These are phyloP conservation scores for Epichloe aotearoae DNA, from an alignment of 2,329 filamentous ascomycete genomes.

Conservation along the genomic window DNA sequence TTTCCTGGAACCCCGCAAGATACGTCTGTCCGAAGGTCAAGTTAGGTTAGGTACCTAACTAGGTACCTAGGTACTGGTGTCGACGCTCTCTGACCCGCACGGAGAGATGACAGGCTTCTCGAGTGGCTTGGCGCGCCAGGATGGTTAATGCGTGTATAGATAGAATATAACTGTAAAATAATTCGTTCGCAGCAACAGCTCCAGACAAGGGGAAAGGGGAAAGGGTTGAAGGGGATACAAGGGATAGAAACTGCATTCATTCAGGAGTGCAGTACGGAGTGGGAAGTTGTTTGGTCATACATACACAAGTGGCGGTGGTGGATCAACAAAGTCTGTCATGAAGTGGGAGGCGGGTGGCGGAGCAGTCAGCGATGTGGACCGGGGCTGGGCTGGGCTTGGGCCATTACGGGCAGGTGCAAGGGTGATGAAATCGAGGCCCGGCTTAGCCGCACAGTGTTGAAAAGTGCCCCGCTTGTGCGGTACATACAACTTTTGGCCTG, in stretches of 20 bases:
- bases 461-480: no score
- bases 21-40: not conserved
- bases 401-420: no score
- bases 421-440: no score
- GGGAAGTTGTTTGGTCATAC: not conserved
- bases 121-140: not conserved
- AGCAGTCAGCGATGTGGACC: not conserved
- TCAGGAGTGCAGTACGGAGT: not conserved
- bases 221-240: not conserved
- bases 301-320: not conserved
- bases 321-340: not conserved
- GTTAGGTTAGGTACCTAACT: not conserved
- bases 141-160: not conserved
- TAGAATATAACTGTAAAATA: not conserved
- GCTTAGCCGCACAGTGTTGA: no score
- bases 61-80: not conserved
- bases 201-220: not conserved
- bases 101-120: not conserved
- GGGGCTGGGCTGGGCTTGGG: no score
- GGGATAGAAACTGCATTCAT: not conserved
- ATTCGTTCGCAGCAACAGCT: not conserved
- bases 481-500: no score
- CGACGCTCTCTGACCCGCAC: slow-evolving; percentile 1
- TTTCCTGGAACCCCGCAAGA: slow-evolving; percentile 3
- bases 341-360: not conserved